phyloP scores from a whole-genome alignment of 2,329 filamentous ascomycete genomes.

The Neofusicoccum ribis region DNA sequence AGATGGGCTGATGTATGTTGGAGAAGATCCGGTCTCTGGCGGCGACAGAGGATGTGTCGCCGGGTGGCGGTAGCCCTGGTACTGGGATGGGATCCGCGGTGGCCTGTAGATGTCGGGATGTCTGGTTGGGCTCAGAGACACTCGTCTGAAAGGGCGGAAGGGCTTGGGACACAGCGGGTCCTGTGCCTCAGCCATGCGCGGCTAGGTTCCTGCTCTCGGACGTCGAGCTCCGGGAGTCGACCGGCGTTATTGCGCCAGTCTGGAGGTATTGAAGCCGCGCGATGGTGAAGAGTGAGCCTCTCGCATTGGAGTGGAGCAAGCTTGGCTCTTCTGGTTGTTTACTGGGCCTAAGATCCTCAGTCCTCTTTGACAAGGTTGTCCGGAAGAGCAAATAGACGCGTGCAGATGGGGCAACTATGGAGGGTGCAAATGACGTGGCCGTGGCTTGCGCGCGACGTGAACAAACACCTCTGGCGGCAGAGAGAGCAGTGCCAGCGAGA shows the following conservation, averaged over 20 bases:
- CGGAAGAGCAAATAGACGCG: too few relatives aligned
- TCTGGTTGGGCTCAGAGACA: background rate
- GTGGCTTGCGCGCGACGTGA: background rate
- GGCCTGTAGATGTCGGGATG: background rate
- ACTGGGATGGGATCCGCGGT: background rate
- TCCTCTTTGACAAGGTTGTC: background rate
- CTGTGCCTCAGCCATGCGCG: background rate
- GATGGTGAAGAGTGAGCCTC: too few relatives aligned
- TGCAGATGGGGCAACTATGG: too few relatives aligned
- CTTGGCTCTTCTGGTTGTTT: background rate
- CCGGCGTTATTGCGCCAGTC: background rate
- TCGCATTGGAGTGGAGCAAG: background rate
- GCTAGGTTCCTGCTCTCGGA: background rate
- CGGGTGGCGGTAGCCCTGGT: background rate
- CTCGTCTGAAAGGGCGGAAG: background rate
- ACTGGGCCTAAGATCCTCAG: background rate
- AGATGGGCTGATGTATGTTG: background rate
- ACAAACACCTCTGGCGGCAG: too few relatives aligned
- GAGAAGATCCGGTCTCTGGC: background rate
- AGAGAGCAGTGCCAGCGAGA: background rate
- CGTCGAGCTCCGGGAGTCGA: background rate
- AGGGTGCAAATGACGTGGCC: background rate
- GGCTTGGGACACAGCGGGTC: background rate
- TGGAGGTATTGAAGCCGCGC: background rate
- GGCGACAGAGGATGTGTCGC: background rate